Evolutionary conservation across 164 flowering plant species (phyloP).

Genomic region (Brasenia schreberi): DNA sequence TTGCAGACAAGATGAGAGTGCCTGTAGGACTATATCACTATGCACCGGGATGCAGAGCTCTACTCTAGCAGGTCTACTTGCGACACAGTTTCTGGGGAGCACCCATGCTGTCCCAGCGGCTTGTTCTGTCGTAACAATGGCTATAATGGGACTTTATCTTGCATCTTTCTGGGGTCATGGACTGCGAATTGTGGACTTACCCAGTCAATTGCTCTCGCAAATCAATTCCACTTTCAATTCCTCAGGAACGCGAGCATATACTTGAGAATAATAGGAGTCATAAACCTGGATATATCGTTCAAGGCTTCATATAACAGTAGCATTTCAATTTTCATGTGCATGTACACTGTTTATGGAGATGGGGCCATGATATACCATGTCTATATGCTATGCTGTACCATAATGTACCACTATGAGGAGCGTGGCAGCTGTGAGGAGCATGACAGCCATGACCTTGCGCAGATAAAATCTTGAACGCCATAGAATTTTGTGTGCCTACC

Average conservation of each 20-base stretch:
- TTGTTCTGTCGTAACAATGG: slow-evolving; percentile 92
- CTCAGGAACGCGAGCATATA: not conserved
- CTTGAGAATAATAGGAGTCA: not conserved
- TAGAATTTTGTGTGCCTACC: no score
- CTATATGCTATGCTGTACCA: no score
- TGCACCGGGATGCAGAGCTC: slow-evolving; percentile 99
- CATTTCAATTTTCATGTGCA: no score
- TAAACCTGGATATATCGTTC: no score
- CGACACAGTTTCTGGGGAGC: slow-evolving; percentile 81
- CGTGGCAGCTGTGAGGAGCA: no score
- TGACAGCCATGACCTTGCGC: no score
- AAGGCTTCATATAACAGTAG: no score
- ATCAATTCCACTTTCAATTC: slow-evolving; percentile 2
- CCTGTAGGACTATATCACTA: slow-evolving; percentile 69
- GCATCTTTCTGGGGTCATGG: slow-evolving; percentile 96
- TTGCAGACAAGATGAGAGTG: slow-evolving; percentile 75
- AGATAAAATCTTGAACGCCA: no score
- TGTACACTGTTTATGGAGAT: not conserved
- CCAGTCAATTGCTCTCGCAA: slow-evolving; percentile 22
- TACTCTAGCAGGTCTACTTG: slow-evolving; percentile 92
- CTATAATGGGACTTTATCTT: slow-evolving; percentile 88
- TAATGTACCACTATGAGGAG: no score
- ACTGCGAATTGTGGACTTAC: slow-evolving; percentile 47
- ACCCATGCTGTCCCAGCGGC: slow-evolving; percentile 94
- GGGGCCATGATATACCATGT: not conserved